phyloP scores from a whole-genome alignment of 768 basidiomycete species.

The Boletales sp. region DNA sequence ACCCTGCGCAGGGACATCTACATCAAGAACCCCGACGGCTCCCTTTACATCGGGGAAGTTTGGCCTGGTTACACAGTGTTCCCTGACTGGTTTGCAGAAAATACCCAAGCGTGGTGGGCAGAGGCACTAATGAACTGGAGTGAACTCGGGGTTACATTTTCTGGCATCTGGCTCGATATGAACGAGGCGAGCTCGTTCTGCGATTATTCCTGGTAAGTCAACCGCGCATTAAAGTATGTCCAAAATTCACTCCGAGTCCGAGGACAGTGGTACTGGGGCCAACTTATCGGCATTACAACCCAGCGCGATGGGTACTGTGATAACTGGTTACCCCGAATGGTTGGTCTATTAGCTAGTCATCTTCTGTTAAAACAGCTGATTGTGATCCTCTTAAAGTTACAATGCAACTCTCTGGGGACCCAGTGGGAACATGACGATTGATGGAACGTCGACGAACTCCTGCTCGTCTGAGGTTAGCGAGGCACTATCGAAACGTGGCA shows the following conservation, averaged over 20 bases:
- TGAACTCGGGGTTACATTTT: slow-evolving; percentile 49
- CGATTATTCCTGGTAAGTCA: slow-evolving; percentile 50
- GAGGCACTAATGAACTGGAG: slow-evolving; percentile 58
- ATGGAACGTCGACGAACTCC: slow-evolving; percentile 56
- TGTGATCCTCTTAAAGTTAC: slow-evolving; percentile 41
- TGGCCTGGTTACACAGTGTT: slow-evolving; percentile 78
- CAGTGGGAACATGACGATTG: slow-evolving; percentile 73
- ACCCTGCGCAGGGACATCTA: slow-evolving; percentile 50
- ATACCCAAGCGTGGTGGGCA: slow-evolving; percentile 57
- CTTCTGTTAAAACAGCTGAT: not conserved
- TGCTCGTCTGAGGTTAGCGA: slow-evolving; percentile 18
- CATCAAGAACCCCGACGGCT: slow-evolving; percentile 72
- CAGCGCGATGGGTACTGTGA: slow-evolving; percentile 43
- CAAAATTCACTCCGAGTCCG: not conserved
- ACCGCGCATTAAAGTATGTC: not conserved
- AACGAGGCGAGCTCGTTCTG: slow-evolving; percentile 68
- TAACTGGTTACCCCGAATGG: slow-evolving; percentile 70
- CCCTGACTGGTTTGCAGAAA: slow-evolving; percentile 58
- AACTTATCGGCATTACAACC: slow-evolving; percentile 57
- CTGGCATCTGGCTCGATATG: slow-evolving; percentile 70
- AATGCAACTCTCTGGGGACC: slow-evolving; percentile 57
- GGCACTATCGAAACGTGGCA: slow-evolving; percentile 37
- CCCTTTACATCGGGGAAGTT: slow-evolving; percentile 69
- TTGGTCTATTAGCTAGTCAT: slow-evolving; percentile 14
- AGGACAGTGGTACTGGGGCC: slow-evolving; percentile 44